Conservation (phyloP, 2,329 filamentous ascomycete genomes). For the Diaporthe batatas region DNA sequence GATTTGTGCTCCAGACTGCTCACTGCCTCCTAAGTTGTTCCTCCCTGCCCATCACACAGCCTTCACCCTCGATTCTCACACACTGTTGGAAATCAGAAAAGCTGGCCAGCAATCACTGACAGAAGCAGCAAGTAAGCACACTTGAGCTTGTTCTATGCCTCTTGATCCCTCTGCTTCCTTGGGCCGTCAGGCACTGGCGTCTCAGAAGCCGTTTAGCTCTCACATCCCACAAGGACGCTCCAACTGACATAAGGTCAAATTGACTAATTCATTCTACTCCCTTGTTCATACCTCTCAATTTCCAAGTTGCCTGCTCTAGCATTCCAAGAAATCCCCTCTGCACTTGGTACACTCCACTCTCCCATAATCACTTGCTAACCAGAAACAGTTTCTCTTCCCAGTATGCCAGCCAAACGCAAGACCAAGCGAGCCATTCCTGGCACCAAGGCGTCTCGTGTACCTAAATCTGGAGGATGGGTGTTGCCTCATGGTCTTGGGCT, state of each 20-base stretch:
- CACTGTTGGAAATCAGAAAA: neutral
- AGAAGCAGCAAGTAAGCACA: conserved; percentile 8
- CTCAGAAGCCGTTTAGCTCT: neutral
- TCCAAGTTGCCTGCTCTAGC: neutral
- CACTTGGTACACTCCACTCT: neutral
- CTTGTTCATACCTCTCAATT: too few species aligned
- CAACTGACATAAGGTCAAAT: too few species aligned
- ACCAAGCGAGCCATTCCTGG: neutral
- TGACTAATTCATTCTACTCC: too few species aligned
- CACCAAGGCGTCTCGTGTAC: neutral
- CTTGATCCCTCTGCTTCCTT: neutral
- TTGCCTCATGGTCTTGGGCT: conserved; percentile 23
- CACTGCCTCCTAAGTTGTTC: neutral
- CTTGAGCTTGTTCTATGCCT: too few species aligned
- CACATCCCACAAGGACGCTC: too few species aligned
- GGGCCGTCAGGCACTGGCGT: too few species aligned
- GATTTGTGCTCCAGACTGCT: neutral
- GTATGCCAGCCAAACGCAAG: conserved; percentile 27
- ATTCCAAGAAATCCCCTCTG: neutral
- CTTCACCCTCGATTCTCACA: neutral
- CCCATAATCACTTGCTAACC: too few species aligned
- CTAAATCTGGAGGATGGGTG: conserved; percentile 27
- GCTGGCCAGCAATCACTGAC: neutral
- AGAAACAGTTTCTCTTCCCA: neutral
- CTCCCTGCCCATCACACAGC: neutral